Evolutionary conservation across 1,139 yeast genomes (phyloP).

Genomic region (Schizosaccharomyces versatilis): DNA sequence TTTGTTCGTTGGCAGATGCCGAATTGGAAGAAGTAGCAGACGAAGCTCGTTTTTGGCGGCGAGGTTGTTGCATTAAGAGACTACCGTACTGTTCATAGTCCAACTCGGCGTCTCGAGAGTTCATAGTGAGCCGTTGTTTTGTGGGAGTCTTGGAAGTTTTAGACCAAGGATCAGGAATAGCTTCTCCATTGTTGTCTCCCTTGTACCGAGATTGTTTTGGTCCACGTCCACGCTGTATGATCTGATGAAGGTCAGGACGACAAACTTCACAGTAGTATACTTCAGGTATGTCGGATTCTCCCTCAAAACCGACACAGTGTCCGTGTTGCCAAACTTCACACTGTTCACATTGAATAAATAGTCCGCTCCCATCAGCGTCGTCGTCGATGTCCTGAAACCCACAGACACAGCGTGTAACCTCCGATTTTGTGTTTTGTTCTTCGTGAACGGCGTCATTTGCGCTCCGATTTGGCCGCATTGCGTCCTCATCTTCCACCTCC

Average conservation of each 20-base stretch:
- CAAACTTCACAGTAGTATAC: slow-evolving; percentile 32
- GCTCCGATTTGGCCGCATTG: no score
- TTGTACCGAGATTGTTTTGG: not conserved
- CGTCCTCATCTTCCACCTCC: no score
- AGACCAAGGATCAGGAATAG: not conserved
- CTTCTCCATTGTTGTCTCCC: not conserved
- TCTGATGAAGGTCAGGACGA: slow-evolving; percentile 23
- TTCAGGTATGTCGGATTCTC: slow-evolving; percentile 24
- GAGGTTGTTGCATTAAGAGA: not conserved
- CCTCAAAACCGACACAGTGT: slow-evolving; percentile 34
- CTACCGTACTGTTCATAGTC: slow-evolving; percentile 1
- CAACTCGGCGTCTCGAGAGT: slow-evolving; percentile 30
- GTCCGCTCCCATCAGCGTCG: slow-evolving; percentile 29
- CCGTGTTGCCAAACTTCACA: slow-evolving; percentile 79
- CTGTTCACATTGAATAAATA: slow-evolving; percentile 58
- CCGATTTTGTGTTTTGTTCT: slow-evolving; percentile 14
- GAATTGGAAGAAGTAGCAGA: no score
- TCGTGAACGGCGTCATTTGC: not conserved
- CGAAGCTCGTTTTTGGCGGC: not conserved
- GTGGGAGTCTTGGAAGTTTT: slow-evolving; percentile 4
- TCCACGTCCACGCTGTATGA: slow-evolving; percentile 10
- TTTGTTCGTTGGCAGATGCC: no score
- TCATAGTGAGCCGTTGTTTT: slow-evolving; percentile 18
- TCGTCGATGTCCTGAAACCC: slow-evolving; percentile 38
- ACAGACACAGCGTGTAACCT: slow-evolving; percentile 44